Evolutionary conservation across 164 flowering plant genomes (phyloP).

Genomic region (Macadamia integrifolia): DNA sequence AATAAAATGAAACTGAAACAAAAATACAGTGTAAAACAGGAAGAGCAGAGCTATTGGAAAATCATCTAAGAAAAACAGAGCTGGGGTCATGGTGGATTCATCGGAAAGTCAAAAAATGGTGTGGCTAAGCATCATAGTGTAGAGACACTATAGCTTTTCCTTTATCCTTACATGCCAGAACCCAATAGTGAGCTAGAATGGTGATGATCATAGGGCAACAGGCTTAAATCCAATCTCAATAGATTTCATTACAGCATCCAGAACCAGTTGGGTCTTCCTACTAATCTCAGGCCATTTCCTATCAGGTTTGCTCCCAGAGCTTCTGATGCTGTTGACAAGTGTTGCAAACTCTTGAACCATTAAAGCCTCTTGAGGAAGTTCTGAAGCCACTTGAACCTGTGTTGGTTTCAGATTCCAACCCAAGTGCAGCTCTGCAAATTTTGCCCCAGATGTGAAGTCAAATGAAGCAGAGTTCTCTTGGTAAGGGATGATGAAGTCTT

Average conservation of each 20-base stretch:
- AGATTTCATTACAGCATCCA: conserved; percentile 49
- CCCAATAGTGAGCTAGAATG: neutral
- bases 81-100: no score
- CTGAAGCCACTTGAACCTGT: conserved; percentile 15
- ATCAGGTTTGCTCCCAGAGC: conserved; percentile 25
- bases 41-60: no score
- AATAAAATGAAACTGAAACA: no score
- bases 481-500: conserved; percentile 42
- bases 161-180: no score
- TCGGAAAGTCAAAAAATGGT: no score
- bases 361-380: conserved; percentile 46
- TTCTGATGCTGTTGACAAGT: conserved; percentile 25
- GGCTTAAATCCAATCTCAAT: conserved; percentile 35
- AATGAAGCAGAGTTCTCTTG: conserved; percentile 34
- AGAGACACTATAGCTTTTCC: no score
- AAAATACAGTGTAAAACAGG: no score
- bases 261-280: conserved; percentile 42
- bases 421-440: conserved; percentile 28
- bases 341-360: conserved; percentile 49
- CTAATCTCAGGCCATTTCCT: conserved; percentile 40
- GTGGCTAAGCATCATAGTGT: no score
- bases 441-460: conserved; percentile 18
- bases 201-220: conserved; percentile 18
- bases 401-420: conserved; percentile 40
- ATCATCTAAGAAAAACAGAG: no score